Conservation (phyloP, 192 early-diverging fungal species). For the Allomyces macrogynus region DNA sequence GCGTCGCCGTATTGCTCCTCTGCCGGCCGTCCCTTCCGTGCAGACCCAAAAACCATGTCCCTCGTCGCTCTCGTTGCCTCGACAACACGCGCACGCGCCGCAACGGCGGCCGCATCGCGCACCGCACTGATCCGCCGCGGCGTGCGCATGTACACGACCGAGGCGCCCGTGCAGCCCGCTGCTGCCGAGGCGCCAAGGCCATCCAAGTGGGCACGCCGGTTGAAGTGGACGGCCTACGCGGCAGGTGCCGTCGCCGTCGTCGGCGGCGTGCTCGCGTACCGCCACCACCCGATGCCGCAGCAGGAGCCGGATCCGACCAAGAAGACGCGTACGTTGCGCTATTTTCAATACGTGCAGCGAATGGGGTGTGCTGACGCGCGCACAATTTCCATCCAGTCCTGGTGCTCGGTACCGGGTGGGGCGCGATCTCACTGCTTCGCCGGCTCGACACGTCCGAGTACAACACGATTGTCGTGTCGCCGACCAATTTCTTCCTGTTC, state of each 20-base stretch:
- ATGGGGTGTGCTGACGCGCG: no score
- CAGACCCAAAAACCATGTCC: no score
- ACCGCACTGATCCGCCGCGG: not conserved
- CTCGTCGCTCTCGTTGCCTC: no score
- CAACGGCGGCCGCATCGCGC: not conserved
- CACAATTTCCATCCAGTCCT: not conserved
- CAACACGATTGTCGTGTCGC: slow-evolving; percentile 35
- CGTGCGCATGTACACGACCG: not conserved
- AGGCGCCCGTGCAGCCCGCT: not conserved
- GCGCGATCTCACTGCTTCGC: not conserved
- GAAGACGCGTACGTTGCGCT: not conserved
- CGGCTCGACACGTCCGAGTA: slow-evolving; percentile 1
- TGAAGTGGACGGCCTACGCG: not conserved
- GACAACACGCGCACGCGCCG: no score
- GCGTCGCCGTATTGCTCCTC: no score
- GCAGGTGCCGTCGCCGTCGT: not conserved
- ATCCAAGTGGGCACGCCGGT: not conserved
- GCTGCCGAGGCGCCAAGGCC: not conserved
- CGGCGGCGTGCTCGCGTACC: not conserved
- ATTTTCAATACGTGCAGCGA: no score
- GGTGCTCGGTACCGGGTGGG: not conserved
- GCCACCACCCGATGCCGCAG: not conserved
- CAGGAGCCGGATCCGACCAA: not conserved
- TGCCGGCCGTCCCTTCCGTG: no score
- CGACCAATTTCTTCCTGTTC: slow-evolving; percentile 78